These are phyloP conservation scores for Phyllosticta capitalensis DNA, from an alignment of 2,329 filamentous ascomycete species.

Conservation along the genomic window DNA sequence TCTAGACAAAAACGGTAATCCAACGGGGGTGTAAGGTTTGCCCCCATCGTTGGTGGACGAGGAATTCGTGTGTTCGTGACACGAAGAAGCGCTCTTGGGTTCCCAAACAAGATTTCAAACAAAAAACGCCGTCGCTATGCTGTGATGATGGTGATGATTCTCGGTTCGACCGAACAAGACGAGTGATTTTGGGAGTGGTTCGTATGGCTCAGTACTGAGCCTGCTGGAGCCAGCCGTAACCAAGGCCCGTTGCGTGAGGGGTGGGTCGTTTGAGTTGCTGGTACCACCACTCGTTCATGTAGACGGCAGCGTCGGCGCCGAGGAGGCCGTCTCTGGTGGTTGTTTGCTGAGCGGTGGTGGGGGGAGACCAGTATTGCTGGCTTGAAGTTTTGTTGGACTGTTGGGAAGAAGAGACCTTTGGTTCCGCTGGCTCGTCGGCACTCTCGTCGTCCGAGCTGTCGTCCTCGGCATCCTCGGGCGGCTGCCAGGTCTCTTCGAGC, in stretches of 20 bases:
- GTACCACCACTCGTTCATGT: conserved; percentile 33
- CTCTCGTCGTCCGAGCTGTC: conserved; percentile 38
- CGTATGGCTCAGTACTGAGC: neutral
- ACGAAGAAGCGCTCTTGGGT: no score
- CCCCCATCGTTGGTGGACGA: no score
- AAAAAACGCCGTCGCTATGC: conserved; percentile 24
- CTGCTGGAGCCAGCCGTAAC: conserved; percentile 29
- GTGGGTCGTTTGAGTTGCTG: conserved; percentile 26
- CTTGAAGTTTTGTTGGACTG: conserved; percentile 13
- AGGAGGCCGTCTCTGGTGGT: conserved; percentile 19
- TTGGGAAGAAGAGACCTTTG: neutral
- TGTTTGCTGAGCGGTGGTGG: conserved; percentile 24
- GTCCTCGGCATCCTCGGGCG: conserved; percentile 45
- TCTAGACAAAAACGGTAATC: neutral
- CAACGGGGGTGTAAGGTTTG: no score
- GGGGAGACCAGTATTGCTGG: conserved; percentile 17
- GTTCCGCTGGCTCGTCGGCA: conserved; percentile 19
- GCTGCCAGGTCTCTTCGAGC: conserved; percentile 72
- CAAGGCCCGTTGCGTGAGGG: conserved; percentile 29
- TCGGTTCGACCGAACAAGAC: neutral
- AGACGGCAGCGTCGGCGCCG: conserved; percentile 29
- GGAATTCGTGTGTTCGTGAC: no score
- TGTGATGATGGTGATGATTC: conserved; percentile 4
- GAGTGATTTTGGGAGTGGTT: neutral
- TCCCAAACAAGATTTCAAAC: neutral